These are phyloP conservation scores for Syzygium aqueum DNA, from an alignment of 345 rosid genomes.

Conservation along the genomic window DNA sequence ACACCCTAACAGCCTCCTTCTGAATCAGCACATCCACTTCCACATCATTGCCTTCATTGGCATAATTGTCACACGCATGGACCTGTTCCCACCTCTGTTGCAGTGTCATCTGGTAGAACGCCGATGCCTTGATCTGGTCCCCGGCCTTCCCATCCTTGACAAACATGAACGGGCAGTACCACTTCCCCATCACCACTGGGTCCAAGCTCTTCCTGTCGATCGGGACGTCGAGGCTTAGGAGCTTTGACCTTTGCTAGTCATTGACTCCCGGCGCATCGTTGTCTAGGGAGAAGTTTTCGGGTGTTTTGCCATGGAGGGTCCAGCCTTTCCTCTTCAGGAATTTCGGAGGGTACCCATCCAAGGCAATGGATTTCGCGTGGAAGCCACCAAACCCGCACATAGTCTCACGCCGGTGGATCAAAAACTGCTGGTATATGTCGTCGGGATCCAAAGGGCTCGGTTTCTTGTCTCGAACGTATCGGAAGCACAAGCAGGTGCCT, in stretches of 20 bases:
- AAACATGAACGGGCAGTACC: conserved; percentile 67
- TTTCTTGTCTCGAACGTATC: conserved; percentile 3
- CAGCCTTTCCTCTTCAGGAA: conserved; percentile 40
- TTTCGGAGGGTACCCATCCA: conserved; percentile 32
- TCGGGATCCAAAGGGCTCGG: conserved; percentile 16
- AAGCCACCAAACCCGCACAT: neutral
- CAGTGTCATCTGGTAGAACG: conserved; percentile 40
- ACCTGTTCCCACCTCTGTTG: conserved; percentile 49
- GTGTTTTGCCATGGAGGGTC: conserved; percentile 14
- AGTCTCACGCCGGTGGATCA: conserved; percentile 6
- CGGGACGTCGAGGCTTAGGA: conserved; percentile 26
- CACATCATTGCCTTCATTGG: neutral
- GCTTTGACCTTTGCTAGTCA: conserved; percentile 21
- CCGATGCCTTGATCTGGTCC: conserved; percentile 31
- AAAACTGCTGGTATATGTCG: conserved; percentile 22
- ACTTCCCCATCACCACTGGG: conserved; percentile 36
- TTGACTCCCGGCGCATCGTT: conserved; percentile 43
- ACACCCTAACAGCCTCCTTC: conserved; percentile 10
- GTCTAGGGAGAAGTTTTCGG: conserved; percentile 2
- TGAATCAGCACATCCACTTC: conserved; percentile 20
- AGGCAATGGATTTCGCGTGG: conserved; percentile 38
- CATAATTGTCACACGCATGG: conserved; percentile 16
- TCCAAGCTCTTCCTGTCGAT: neutral
- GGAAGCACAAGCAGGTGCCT: conserved; percentile 21
- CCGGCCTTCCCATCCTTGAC: conserved; percentile 25